Base-by-base conservation (phyloP, 2,329 filamentous ascomycete species). In the Fusarium oligoseptatum region DNA sequence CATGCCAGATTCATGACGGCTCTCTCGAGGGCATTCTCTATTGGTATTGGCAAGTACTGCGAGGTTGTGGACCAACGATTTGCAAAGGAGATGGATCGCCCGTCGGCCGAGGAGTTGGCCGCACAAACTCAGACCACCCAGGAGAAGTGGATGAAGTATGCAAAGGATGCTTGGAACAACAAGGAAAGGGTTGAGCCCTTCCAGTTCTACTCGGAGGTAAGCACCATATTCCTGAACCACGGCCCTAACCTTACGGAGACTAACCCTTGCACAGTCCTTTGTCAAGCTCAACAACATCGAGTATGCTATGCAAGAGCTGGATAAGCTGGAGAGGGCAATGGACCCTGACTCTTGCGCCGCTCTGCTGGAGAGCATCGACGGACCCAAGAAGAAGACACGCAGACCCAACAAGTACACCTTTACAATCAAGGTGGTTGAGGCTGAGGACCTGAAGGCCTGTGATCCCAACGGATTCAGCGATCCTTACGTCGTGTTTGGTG, bases 211-310 rank as follows among this genome's bases (percentile, higher is more conserved):
- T 92, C 95, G 3, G 94, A 98, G 90, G 94, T 95, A 85, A 84
- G 88, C 32, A 48, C 8, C 3, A 14, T 29, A 24, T 20, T 15
- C 4, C 43, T 34, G 6, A 36, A n/a, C 6, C n/a, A 29, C 32
- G 37, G n/a, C n/a, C 24, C 24, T 10, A 14, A 5, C 20, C 41
- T 60, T 67, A 60, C 71, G 7, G 69, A 45, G 20, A 27, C 82
- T 85, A 79, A 85, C 75, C 63, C 15, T 52, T 15, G 37, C 11
- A 48, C 76, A 98, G 94, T 98, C 95, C 6, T 93, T 99, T 78
- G 95, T 99, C 72, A 99, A 98, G 84, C 89, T 99, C 76, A 99
- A 99, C 87, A 97, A 99, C 80, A 92, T 99, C 74, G 96, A 98
- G 83, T 98, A 95, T 83, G 96, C 95, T 6, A 95, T 97, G 84